phyloP scores from a whole-genome alignment of 2,329 filamentous ascomycete genomes.

The Pseudogymnoascus pannorum region DNA sequence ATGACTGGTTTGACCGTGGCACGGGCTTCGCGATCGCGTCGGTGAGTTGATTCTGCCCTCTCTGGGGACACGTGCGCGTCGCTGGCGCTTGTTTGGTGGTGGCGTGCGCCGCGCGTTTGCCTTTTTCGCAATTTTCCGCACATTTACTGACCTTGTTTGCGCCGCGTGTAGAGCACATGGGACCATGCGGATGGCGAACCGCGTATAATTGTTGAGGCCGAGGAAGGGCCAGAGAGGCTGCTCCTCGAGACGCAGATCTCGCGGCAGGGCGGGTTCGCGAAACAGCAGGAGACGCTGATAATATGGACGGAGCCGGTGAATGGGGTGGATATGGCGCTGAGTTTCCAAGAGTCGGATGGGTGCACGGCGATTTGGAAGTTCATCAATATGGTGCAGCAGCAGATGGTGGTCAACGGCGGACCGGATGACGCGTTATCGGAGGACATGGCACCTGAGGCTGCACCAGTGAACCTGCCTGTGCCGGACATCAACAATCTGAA shows the following conservation, averaged over 20 bases:
- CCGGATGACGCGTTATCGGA: slow-evolving; percentile 86
- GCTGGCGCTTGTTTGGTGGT: slow-evolving; percentile 3
- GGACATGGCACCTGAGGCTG: slow-evolving; percentile 67
- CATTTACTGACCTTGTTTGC: slow-evolving; percentile 25
- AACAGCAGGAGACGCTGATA: slow-evolving; percentile 97
- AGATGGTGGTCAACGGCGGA: slow-evolving; percentile 54
- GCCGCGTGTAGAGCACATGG: slow-evolving; percentile 33
- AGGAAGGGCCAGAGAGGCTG: slow-evolving; percentile 78
- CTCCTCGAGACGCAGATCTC: slow-evolving; percentile 84
- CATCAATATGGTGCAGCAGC: slow-evolving; percentile 75
- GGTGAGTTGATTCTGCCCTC: slow-evolving; percentile 3
- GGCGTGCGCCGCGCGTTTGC: slow-evolving; percentile 6
- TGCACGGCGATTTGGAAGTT: slow-evolving; percentile 95
- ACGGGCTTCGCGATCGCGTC: slow-evolving; percentile 85
- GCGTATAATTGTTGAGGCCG: slow-evolving; percentile 83
- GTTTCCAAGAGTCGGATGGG: slow-evolving; percentile 94
- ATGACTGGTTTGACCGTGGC: slow-evolving; percentile 98
- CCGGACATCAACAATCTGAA: slow-evolving; percentile 75
- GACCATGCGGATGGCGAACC: slow-evolving; percentile 52
- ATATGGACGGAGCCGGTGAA: slow-evolving; percentile 88
- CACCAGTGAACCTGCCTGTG: slow-evolving; percentile 65
- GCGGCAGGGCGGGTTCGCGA: slow-evolving; percentile 94
- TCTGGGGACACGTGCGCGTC: slow-evolving; percentile 2
- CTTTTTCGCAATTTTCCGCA: slow-evolving; percentile 14
- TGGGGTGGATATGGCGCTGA: slow-evolving; percentile 92